Percentiles rank a stretch among this genome's conserved stretches.
These are phyloP conservation scores for Amphichorda felina DNA, from an alignment of 2,329 filamentous ascomycete genomes.

Conservation along the genomic window DNA sequence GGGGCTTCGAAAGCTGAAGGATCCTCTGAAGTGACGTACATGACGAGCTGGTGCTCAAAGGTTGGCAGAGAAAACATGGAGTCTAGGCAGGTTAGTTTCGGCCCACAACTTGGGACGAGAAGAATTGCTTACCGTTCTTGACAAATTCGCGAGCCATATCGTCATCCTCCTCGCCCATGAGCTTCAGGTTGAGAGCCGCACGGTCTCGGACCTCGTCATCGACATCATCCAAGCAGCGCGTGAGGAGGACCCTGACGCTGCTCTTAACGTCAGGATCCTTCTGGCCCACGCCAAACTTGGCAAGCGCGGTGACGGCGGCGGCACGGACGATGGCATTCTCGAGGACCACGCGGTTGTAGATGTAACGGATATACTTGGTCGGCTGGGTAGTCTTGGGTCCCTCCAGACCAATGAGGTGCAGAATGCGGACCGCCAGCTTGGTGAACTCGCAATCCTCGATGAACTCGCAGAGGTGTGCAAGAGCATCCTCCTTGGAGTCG, in stretches of 20 bases:
- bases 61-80: conserved; percentile 90
- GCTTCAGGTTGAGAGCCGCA: conserved; percentile 78
- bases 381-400: conserved; percentile 91
- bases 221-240: conserved; percentile 87
- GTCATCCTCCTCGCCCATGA: conserved; percentile 90
- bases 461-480: conserved; percentile 95
- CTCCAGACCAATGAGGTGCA: conserved; percentile 88
- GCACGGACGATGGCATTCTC: conserved; percentile 95
- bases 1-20: conserved; percentile 72
- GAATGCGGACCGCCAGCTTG: conserved; percentile 87
- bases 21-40: conserved; percentile 91
- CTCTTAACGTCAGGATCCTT: conserved; percentile 95
- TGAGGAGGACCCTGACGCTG: conserved; percentile 85
- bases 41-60: conserved; percentile 93
- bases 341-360: conserved; percentile 95
- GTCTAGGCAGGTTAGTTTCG: conserved; percentile 37
- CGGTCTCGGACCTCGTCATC: conserved; percentile 97
- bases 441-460: conserved; percentile 99
- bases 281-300: conserved; percentile 95
- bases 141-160: conserved; percentile 79
- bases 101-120: conserved; percentile 11
- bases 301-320: conserved; percentile 86
- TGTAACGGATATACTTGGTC: conserved; percentile 98
- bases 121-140: conserved; percentile 59
- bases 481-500: conserved; percentile 67